Base-by-base conservation (phyloP, 1,284 basidiomycete species). In the Clitocybe nebularis region DNA sequence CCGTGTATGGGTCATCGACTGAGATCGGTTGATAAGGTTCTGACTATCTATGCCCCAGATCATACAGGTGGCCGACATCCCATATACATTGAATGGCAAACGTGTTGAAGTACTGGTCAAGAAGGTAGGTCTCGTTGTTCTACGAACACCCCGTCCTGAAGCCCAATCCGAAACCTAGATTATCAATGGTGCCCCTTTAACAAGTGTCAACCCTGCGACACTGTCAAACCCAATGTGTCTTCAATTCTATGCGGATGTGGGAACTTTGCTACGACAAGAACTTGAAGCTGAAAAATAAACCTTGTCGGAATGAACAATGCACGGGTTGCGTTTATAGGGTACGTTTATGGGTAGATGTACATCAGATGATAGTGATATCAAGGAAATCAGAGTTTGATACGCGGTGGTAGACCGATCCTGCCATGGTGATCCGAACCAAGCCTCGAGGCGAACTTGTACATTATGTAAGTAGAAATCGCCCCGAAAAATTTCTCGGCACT, bases 11-110 rank as follows among this genome's bases (percentile, higher is more conserved):
- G 53, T 41, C 37, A n/a, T n/a, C n/a, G n/a, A n/a, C n/a, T n/a
- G n/a, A n/a, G n/a, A n/a, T n/a, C n/a, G n/a, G n/a, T n/a, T n/a
- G n/a, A n/a, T n/a, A 14, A 36, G 38, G 33, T 39, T 24, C n/a
- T 39, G 38, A 37, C 19, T 19, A 6, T 32, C 29, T n/a, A 11
- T 24, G 7, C 30, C 14, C 22, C 61, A 85, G 76, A 79, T 90
- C 46, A 65, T 88, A 11, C 77, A 81, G 56, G 84, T 84, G 3
- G 50, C 60, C 7, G 89, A 89, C 59, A 77, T 91, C 20, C 89
- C 89, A 10, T 86, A 91, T 61, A 94, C 91, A 9, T 66, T 92
- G 41, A 93, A 93, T 51, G 84, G 85, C 23, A 94, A 93, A 61
- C 77, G 84, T 33, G 87, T 93, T 38, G 91, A 93, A 62, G 84